Conservation (phyloP, 1,139 yeast genomes). For the Pichia sp. region DNA sequence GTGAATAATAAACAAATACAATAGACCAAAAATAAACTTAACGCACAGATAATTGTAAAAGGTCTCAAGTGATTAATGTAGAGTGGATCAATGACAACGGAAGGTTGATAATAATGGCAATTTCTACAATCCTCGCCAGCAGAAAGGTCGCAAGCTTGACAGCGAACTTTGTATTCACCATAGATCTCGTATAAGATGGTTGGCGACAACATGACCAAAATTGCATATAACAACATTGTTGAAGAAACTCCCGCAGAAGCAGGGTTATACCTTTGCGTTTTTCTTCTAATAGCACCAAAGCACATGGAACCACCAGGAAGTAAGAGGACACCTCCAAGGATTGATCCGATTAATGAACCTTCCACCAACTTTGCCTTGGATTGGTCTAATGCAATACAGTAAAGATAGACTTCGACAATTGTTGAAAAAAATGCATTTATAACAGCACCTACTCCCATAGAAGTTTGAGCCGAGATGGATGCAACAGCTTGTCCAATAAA, state of each 20-base stretch:
- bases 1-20: constrained; percentile 92
- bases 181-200: constrained; percentile 85
- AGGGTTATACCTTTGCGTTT: constrained; percentile 93
- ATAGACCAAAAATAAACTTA: constrained; percentile 77
- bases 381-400: constrained; percentile 85
- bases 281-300: constrained; percentile 86
- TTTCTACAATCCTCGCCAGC: constrained; percentile 44
- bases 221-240: constrained; percentile 88
- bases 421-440: constrained; percentile 97
- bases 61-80: constrained; percentile 71
- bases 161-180: constrained; percentile 78
- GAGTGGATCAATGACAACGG: constrained; percentile 56
- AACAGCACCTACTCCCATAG: constrained; percentile 99
- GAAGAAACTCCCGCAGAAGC: constrained; percentile 96
- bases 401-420: constrained; percentile 84
- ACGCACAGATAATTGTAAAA: constrained; percentile 74
- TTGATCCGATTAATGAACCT: constrained; percentile 96
- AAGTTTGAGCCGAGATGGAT: constrained; percentile 94
- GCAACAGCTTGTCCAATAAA: constrained; percentile 99
- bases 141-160: constrained; percentile 37
- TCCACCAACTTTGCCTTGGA: constrained; percentile 87
- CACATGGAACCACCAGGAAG: constrained; percentile 96
- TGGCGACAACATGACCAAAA: constrained; percentile 91
- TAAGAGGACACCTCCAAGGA: constrained; percentile 84
- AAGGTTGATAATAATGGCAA: constrained; percentile 79